phyloP scores from a whole-genome alignment of 208 protist species.

The Tritrichomonas musculus region DNA sequence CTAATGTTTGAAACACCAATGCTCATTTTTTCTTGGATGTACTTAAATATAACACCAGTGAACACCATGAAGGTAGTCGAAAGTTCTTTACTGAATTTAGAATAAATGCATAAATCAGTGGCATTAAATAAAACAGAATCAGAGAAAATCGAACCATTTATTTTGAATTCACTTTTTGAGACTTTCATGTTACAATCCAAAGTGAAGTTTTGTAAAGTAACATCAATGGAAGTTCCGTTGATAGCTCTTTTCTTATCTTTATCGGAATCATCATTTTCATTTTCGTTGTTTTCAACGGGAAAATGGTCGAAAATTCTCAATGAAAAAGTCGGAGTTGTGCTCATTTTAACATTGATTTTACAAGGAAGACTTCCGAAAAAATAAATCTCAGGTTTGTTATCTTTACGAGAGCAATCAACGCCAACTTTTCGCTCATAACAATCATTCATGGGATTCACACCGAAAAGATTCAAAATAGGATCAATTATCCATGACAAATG shows the following conservation, averaged over 20 bases:
- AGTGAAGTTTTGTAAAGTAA: neutral
- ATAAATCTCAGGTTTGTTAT: neutral
- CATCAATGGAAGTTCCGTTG: neutral
- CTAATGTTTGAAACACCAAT: neutral
- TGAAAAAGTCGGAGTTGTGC: neutral
- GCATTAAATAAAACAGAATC: neutral
- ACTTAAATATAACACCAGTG: neutral
- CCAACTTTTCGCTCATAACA: neutral
- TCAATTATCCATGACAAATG: neutral
- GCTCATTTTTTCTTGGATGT: neutral
- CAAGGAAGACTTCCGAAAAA: neutral
- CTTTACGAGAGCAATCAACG: neutral
- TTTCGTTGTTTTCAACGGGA: neutral
- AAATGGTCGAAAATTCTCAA: conserved; percentile 7
- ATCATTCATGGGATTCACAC: neutral
- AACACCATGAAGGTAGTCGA: neutral
- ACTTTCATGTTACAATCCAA: neutral
- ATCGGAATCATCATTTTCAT: too few relatives aligned
- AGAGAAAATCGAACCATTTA: neutral
- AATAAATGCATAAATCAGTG: neutral
- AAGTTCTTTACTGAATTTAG: too few relatives aligned
- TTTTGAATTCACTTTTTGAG: neutral
- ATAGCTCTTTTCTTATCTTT: neutral
- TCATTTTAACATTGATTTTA: neutral
- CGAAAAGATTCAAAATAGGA: neutral